Base-by-base conservation (phyloP, 2,329 filamentous ascomycete genomes). In the Dothiorella sarmentorum region DNA sequence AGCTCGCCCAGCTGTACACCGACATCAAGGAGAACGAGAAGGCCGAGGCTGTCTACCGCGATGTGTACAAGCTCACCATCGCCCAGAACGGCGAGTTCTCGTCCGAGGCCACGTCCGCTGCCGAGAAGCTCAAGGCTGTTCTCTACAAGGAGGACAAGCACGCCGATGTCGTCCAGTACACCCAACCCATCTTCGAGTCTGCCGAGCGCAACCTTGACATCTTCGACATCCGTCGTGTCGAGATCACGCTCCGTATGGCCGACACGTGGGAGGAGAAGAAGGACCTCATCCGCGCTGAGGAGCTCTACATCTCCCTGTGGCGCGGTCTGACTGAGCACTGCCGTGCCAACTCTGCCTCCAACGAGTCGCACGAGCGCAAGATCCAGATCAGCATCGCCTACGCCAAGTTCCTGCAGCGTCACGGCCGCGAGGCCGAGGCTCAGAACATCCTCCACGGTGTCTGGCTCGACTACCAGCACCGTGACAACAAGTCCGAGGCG, bases 1-100 rank as follows among this genome's bases (percentile, higher is more conserved):
- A 65, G 13, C 61, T 68, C 15, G 66, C 66, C 10, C 62, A 65
- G 43, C 59, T 68, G 15, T 65, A 68, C 38, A 60, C 67, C 27
- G 63, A 66, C 22, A 63, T 65, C 29, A 51, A 61, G 31, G 45
- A 65, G 22, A 61, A 66, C 29, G 61, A 62, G 17, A 62, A 66
- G 51, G 66, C 66, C 22, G 63, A 65, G 18, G 49, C 59, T n/a
- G 58, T 67, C 31, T 68, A 68, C 58, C 62, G 64, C 24, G 57
- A 64, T 29, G 60, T 68, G 9, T 66, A 68, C 49, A 56, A 58
- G 42, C 55, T 65, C 52, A 66, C 63, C 17, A 62, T 67, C 17
- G 55, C 61, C 13, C 55, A 60, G 45, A 64, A 44, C 44, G 66
- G 66, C 27, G 61, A 68, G 61, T 63, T 68, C 24, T 64, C 66